Base-by-base conservation (phyloP, 2,329 filamentous ascomycete species). In the Lasiodiplodia sp. region DNA sequence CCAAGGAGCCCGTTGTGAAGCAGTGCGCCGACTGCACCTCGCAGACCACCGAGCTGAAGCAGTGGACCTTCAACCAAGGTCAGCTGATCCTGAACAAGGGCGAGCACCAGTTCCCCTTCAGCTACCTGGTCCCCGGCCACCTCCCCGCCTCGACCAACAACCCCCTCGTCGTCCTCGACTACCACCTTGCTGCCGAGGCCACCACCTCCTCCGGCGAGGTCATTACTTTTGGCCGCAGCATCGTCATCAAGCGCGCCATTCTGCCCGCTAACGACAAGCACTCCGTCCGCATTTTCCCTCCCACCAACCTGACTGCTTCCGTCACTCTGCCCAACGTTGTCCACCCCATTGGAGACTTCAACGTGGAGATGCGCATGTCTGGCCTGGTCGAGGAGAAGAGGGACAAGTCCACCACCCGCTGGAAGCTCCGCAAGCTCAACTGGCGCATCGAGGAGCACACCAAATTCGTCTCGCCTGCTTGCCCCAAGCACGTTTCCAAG, bases 381-480 rank as follows among this genome's bases (percentile, higher is more conserved):
- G 95, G 95, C n/a, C 89, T 97, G 66, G 89, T 94, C 52, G 91
- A 88, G 72, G 83, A 82, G 74, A 92, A 92, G 78, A 80, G 86
- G 47, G 84, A 87, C 49, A 88, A 89, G 52, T 87, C 87, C 69
- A 90, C 92, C 77, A 94, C 89, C 7, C 87, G 96, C 70, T 98
- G 95, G 95, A 91, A 91, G 74, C 86, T 99, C 37, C 92, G 94
- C 79, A 96, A 96, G 80, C 86, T 97, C 72, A 93, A 91, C 71
- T 99, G 95, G 95, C 89, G 92, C 72, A 90, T 99, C 66, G 94
- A 97, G 77, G 95, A 99, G 84, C 91, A 89, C 49, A 88, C 93
- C 78, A 91, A 90, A 80, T 90, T 91, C 47, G 85, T 95, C 49
- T 92, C 93, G 0, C 90, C 92, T 1, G 92, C 93, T 21, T 98